These are phyloP conservation scores for Fusarium sp. DNA, from an alignment of 2,329 filamentous ascomycete genomes.

Conservation along the genomic window DNA sequence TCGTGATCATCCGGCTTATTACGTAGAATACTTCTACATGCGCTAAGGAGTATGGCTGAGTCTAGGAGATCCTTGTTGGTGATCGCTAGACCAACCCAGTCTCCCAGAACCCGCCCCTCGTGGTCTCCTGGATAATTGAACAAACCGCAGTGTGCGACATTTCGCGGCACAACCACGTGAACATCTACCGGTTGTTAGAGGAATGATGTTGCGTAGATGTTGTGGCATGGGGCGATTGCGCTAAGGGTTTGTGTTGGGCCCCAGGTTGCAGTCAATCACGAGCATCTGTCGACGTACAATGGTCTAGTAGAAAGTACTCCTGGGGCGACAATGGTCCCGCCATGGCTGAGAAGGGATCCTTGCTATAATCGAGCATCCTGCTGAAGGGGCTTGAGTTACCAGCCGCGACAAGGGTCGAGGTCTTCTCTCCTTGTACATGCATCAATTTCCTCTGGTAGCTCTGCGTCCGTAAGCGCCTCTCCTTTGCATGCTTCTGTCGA, in stretches of 20 bases:
- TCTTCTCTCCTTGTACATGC: too few species aligned
- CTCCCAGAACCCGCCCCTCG: not conserved
- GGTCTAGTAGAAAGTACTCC: constrained; percentile 16
- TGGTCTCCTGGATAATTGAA: not conserved
- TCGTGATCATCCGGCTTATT: not conserved
- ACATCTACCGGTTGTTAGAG: not conserved
- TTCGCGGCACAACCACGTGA: constrained; percentile 5
- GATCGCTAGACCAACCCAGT: constrained; percentile 27
- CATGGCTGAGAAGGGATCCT: constrained; percentile 5
- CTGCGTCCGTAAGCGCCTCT: constrained; percentile 12
- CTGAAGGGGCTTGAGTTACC: not conserved
- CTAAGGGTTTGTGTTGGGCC: too few species aligned
- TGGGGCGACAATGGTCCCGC: not conserved
- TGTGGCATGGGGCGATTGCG: too few species aligned
- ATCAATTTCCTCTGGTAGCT: not conserved
- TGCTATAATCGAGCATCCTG: not conserved
- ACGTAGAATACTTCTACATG: not conserved
- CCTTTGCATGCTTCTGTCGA: constrained; percentile 22
- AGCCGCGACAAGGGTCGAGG: not conserved
- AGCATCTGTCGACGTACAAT: constrained; percentile 10
- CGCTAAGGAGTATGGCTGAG: constrained; percentile 11
- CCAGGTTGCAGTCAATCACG: too few species aligned
- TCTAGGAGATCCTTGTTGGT: constrained; percentile 18
- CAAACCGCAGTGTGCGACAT: not conserved
- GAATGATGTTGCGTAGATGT: rapidly evolving